Percentiles rank a stretch among this genome's conserved stretches.
These are phyloP conservation scores for Dothistroma pini DNA, from an alignment of 2,329 filamentous ascomycete genomes.

Conservation along the genomic window DNA sequence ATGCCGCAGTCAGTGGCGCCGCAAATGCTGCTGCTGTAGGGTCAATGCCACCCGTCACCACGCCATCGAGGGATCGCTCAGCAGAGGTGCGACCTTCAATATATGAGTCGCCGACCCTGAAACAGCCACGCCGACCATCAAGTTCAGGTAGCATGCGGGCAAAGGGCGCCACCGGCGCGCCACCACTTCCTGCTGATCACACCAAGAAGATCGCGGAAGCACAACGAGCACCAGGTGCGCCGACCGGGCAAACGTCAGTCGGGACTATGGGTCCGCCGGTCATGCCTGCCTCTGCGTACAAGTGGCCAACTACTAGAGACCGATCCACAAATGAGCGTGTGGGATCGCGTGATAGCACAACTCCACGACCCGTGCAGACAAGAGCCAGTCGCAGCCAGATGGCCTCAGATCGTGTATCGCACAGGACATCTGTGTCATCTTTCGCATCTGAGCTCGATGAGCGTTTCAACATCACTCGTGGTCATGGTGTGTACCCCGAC, in stretches of 20 bases:
- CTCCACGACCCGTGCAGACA: conserved; percentile 51
- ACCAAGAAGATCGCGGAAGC: conserved; percentile 80
- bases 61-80: conserved; percentile 8
- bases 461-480: conserved; percentile 71
- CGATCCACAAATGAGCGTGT: conserved; percentile 18
- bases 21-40: conserved; percentile 30
- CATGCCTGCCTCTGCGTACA: conserved; percentile 72
- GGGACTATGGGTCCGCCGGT: conserved; percentile 77
- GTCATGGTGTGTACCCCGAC: conserved; percentile 51
- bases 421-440: conserved; percentile 86
- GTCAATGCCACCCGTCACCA: conserved; percentile 9
- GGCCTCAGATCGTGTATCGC: conserved; percentile 33
- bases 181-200: conserved; percentile 77
- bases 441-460: conserved; percentile 92
- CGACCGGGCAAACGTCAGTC: conserved; percentile 30
- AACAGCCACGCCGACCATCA: conserved; percentile 53
- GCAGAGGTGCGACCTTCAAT: conserved; percentile 18
- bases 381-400: conserved; percentile 36
- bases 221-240: conserved; percentile 49
- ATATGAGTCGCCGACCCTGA: conserved; percentile 20
- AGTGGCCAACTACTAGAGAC: conserved; percentile 34
- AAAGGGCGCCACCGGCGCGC: conserved; percentile 42
- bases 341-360: conserved; percentile 48
- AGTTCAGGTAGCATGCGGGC: conserved; percentile 67
- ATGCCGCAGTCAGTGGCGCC: conserved; percentile 13